These are phyloP conservation scores for Oxyria digyna DNA, from an alignment of 148 eudicot species.

Conservation along the genomic window DNA sequence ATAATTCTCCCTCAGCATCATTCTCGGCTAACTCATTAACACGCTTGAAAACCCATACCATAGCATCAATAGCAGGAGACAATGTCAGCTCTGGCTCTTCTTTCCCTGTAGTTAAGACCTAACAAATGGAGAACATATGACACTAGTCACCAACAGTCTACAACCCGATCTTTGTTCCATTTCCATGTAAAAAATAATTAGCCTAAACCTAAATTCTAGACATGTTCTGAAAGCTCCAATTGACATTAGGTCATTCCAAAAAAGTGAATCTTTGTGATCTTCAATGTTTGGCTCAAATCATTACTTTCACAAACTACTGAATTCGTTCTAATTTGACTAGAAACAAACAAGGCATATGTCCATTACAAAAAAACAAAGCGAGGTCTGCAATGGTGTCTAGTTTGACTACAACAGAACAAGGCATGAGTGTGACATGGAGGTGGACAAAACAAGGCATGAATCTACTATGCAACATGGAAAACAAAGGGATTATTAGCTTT, in stretches of 20 bases:
- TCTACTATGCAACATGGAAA: too few relatives aligned
- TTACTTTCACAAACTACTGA: background rate
- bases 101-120: constrained; percentile 41
- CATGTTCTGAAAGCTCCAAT: background rate
- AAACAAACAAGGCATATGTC: too few relatives aligned
- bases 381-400: too few relatives aligned
- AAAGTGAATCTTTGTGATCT: background rate
- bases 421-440: too few relatives aligned
- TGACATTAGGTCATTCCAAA: background rate
- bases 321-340: too few relatives aligned
- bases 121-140: constrained; percentile 5
- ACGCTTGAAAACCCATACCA: constrained; percentile 30
- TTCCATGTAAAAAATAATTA: too few relatives aligned
- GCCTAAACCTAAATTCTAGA: background rate
- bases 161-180: too few relatives aligned
- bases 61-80: constrained; percentile 42
- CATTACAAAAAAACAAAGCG: too few relatives aligned
- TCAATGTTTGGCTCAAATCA: background rate
- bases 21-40: constrained; percentile 24
- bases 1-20: constrained; percentile 9
- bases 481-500: too few relatives aligned
- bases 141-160: background rate
- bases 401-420: too few relatives aligned
- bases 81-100: constrained; percentile 31
- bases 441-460: too few relatives aligned